Conservation (phyloP, 176 grass and related monocot genomes). For the Ampelocalamus luodianensis region DNA sequence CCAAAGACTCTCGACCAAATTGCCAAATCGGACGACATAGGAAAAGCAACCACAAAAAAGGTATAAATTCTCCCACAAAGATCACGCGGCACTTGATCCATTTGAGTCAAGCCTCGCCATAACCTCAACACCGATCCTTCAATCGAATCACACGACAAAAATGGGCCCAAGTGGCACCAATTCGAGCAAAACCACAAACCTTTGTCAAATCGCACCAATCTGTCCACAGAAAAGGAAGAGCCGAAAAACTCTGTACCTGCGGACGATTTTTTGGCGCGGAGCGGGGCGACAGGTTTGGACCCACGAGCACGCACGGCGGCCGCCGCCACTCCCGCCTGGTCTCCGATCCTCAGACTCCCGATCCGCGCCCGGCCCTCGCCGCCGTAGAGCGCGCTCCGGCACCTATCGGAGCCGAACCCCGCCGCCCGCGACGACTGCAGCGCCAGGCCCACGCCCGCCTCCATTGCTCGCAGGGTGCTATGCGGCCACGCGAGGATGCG, state of each 20-base stretch:
- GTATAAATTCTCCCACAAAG: not conserved
- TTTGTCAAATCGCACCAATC: constrained; percentile 22
- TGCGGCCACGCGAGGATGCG: constrained; percentile 1
- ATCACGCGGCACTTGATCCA: not conserved
- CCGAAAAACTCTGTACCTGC: constrained; percentile 39
- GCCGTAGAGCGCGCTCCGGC: constrained; percentile 24
- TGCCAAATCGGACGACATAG: not conserved
- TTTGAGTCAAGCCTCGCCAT: not conserved
- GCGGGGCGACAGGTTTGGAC: constrained; percentile 46
- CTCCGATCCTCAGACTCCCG: constrained; percentile 28
- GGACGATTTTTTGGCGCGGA: constrained; percentile 56
- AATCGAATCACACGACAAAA: not conserved
- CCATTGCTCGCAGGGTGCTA: constrained; percentile 38
- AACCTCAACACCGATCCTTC: not conserved
- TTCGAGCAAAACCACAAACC: not conserved
- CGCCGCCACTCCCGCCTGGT: not conserved
- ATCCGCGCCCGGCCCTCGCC: not conserved
- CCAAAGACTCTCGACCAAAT: not conserved
- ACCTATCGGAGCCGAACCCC: constrained; percentile 45
- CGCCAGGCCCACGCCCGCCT: constrained; percentile 43
- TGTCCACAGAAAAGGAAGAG: not conserved
- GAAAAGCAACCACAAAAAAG: not conserved
- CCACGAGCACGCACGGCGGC: constrained; percentile 39
- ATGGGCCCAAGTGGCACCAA: not conserved
- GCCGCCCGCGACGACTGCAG: constrained; percentile 45